Conservation (phyloP, 305 asterid species). For the Fraxinus dipetala region DNA sequence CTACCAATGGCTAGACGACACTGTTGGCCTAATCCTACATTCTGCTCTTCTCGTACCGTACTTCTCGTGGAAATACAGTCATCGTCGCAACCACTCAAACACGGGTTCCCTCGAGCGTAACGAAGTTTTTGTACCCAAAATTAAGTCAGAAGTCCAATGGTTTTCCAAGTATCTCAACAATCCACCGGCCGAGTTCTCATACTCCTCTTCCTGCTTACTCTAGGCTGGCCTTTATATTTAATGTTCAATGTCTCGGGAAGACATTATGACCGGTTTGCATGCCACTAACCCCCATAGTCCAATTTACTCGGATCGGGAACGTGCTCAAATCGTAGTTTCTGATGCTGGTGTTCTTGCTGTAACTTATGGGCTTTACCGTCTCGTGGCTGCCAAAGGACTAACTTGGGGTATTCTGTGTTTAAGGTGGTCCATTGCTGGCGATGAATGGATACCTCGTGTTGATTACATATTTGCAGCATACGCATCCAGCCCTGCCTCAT, state of each 20-base stretch:
- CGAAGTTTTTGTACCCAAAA: conserved; percentile 42
- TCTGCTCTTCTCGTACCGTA: conserved; percentile 13
- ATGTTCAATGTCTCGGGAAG: conserved; percentile 41
- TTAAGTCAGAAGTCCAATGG: conserved; percentile 24
- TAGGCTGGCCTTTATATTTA: conserved; percentile 47
- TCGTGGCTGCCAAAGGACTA: conserved; percentile 38
- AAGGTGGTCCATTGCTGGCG: conserved; percentile 32
- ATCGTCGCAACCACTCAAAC: conserved; percentile 47
- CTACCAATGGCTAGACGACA: conserved; percentile 47
- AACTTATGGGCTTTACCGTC: conserved; percentile 25
- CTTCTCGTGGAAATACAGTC: conserved; percentile 48
- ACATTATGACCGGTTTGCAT: conserved; percentile 38
- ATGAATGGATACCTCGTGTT: conserved; percentile 42
- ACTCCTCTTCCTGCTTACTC: conserved; percentile 29
- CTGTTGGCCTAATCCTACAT: conserved; percentile 40
- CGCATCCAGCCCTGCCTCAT: conserved; percentile 45
- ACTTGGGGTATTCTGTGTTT: conserved; percentile 34
- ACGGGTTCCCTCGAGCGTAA: conserved; percentile 40
- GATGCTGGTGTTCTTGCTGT: conserved; percentile 31
- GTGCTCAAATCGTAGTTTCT: conserved; percentile 34
- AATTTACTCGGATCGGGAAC: conserved; percentile 36
- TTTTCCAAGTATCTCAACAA: conserved; percentile 33
- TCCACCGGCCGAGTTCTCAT: conserved; percentile 32
- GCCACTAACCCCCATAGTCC: conserved; percentile 41
- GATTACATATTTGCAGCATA: conserved; percentile 44